A percentile compares a stretch with the other conserved stretches of the same genome.
These are phyloP conservation scores for Pseudonectria foliicola DNA, from an alignment of 2,329 filamentous ascomycete species.

Conservation along the genomic window DNA sequence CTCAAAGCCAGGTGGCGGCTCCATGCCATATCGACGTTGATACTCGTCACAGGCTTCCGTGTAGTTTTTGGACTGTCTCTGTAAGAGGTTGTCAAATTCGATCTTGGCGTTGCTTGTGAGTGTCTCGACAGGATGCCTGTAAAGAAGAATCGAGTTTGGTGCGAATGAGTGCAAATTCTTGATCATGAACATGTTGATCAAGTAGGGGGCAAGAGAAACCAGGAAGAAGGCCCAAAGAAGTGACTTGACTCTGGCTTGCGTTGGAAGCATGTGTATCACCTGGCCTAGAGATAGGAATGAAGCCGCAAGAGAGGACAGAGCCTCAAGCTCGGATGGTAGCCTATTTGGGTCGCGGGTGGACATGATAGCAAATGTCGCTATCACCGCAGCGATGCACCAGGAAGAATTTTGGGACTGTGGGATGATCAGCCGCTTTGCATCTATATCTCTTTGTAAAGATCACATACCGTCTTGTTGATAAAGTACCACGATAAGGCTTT, in stretches of 20 bases:
- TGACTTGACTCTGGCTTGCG: constrained; percentile 17
- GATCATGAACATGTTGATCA: constrained; percentile 22
- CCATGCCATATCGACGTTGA: constrained; percentile 31
- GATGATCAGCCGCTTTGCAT: rapidly evolving
- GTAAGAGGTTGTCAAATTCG: constrained; percentile 24
- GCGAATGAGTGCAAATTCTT: constrained; percentile 6
- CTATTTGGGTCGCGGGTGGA: constrained; percentile 22
- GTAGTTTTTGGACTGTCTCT: constrained; percentile 32
- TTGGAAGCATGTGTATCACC: constrained; percentile 23
- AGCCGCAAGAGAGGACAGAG: constrained; percentile 18
- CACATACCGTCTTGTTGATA: constrained; percentile 23
- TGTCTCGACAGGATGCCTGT: constrained; percentile 29
- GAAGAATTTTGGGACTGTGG: constrained; percentile 24
- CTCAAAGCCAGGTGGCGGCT: constrained; percentile 40
- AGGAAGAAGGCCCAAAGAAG: constrained; percentile 26
- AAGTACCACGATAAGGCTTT: constrained; percentile 32
- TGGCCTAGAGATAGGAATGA: constrained; percentile 28
- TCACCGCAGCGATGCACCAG: constrained; percentile 23
- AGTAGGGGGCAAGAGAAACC: constrained; percentile 24
- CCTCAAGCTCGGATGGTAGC: constrained; percentile 20
- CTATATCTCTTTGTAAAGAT: rapidly evolving
- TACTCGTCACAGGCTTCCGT: constrained; percentile 34
- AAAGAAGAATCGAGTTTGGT: constrained; percentile 1
- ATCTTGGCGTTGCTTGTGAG: constrained; percentile 22
- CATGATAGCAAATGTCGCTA: constrained; percentile 27